Evolutionary conservation across 495 filamentous ascomycete species (phyloP).

Genomic region (Talaromyces adpressus): DNA sequence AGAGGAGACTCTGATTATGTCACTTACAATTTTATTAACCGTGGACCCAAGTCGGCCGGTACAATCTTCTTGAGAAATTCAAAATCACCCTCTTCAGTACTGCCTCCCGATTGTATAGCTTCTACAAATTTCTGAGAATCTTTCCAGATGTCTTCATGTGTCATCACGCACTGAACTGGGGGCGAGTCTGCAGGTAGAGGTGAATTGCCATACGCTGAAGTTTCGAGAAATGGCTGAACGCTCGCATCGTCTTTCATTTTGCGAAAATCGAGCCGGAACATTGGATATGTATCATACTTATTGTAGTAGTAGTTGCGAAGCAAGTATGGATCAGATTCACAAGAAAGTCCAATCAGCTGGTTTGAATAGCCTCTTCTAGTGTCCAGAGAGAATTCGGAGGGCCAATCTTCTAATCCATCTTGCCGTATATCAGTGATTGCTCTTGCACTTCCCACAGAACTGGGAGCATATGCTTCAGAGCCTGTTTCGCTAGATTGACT

Average conservation of each 20-base stretch:
- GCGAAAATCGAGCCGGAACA: not conserved
- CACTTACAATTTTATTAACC: not conserved
- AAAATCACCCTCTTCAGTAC: not conserved
- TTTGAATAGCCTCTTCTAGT: not conserved
- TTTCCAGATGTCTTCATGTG: not conserved
- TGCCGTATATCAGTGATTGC: not conserved
- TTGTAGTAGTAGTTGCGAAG: not conserved
- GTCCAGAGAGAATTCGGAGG: not conserved
- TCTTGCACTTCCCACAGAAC: not conserved
- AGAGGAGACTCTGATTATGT: not conserved
- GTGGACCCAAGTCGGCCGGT: not conserved
- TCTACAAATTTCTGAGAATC: not conserved
- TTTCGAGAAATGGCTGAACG: not conserved
- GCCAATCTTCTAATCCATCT: not conserved
- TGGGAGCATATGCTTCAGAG: not conserved
- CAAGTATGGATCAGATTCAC: not conserved
- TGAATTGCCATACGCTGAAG: not conserved
- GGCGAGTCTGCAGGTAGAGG: not conserved
- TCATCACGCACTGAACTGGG: not conserved
- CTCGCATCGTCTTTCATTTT: not conserved
- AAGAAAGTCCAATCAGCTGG: not conserved
- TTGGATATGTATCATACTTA: not conserved
- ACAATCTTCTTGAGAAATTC: not conserved
- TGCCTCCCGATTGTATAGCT: not conserved
- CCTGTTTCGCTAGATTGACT: not conserved